These are phyloP conservation scores for Coemansia sp. DNA, from an alignment of 192 early-diverging fungal genomes.

Conservation along the genomic window DNA sequence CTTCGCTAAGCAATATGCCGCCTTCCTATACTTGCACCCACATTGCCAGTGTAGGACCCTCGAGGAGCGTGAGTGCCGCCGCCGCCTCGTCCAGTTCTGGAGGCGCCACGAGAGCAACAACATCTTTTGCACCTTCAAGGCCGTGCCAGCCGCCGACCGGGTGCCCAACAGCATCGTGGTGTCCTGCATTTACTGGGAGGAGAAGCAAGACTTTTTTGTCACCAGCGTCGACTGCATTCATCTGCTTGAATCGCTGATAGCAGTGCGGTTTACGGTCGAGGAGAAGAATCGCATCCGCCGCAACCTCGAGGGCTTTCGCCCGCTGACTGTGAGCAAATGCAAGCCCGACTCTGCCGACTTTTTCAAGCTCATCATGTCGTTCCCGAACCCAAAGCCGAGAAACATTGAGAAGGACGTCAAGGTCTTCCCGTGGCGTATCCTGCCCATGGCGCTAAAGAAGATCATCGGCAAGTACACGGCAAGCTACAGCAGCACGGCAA, in stretches of 20 bases:
- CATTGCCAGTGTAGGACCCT: constrained; percentile 49
- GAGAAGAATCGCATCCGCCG: constrained; percentile 89
- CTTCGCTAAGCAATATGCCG: neutral
- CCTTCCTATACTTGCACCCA: neutral
- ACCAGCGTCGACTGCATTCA: constrained; percentile 82
- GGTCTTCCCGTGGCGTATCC: constrained; percentile 77
- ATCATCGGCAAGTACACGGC: constrained; percentile 76
- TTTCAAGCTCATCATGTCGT: constrained; percentile 83
- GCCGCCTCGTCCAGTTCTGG: constrained; percentile 78
- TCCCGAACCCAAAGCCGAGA: constrained; percentile 78
- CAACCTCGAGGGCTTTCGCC: constrained; percentile 81
- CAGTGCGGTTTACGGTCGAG: constrained; percentile 75
- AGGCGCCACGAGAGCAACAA: constrained; percentile 66
- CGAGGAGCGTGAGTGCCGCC: constrained; percentile 66
- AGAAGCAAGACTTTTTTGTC: constrained; percentile 73
- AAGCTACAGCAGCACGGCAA: constrained; percentile 46
- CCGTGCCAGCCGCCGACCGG: constrained; percentile 61
- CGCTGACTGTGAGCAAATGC: constrained; percentile 76
- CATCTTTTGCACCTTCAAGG: constrained; percentile 67
- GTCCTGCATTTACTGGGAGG: constrained; percentile 82
- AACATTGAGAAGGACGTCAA: constrained; percentile 93
- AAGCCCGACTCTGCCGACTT: constrained; percentile 78
- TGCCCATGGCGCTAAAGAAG: constrained; percentile 74
- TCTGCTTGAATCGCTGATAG: constrained; percentile 73
- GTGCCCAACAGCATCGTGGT: constrained; percentile 71